phyloP scores from a whole-genome alignment of 1,284 basidiomycete species.

The Heterobasidion occidentale region DNA sequence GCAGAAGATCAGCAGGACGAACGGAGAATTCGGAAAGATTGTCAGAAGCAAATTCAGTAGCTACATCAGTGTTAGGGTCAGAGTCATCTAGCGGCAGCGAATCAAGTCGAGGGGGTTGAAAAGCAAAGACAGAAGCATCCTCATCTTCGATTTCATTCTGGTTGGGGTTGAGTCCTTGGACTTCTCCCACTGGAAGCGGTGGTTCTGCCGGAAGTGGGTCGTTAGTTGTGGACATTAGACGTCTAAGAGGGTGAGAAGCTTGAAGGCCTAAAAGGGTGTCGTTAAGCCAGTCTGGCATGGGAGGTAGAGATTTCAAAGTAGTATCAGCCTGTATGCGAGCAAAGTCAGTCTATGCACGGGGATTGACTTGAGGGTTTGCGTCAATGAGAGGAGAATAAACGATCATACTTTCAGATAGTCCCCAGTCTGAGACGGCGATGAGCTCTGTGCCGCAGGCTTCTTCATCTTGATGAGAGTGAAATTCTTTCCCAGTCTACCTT shows the following conservation, averaged over 20 bases:
- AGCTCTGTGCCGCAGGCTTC: background rate
- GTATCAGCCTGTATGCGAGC: background rate
- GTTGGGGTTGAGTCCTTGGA: background rate
- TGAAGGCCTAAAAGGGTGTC: conserved; percentile 33
- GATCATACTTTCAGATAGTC: background rate
- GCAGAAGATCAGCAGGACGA: background rate
- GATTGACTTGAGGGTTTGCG: background rate
- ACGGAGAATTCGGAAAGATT: background rate
- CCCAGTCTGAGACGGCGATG: background rate
- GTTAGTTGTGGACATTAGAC: conserved; percentile 22
- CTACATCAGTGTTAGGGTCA: background rate
- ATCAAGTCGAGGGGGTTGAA: background rate
- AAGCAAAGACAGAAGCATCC: conserved; percentile 1
- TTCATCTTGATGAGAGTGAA: conserved; percentile 39
- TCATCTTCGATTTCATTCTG: background rate
- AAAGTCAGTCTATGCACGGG: background rate
- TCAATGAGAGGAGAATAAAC: too few relatives aligned
- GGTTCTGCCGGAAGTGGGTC: conserved; percentile 2
- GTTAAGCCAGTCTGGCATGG: conserved; percentile 40
- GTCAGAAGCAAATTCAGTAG: background rate
- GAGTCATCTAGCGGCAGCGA: background rate
- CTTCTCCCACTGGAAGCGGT: conserved; percentile 7
- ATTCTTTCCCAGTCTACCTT: conserved; percentile 26
- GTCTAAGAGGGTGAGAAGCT: conserved; percentile 35
- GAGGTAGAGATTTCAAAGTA: conserved; percentile 5